A percentile compares a stretch with the other conserved stretches of the same genome.
phyloP scores from a whole-genome alignment of 345 rosid species.

The Durio zibethinus region DNA sequence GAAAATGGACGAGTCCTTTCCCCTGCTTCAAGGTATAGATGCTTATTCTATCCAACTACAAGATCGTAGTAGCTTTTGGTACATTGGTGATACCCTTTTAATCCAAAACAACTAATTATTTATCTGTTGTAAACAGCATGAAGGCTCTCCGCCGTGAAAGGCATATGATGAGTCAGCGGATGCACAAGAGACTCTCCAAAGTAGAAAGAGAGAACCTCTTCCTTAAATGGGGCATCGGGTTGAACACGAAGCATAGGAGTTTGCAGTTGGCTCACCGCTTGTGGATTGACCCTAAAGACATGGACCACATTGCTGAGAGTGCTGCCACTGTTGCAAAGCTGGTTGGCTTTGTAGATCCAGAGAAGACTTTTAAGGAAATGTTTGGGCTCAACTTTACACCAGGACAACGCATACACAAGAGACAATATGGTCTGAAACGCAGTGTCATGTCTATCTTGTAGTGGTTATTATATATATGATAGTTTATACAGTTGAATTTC shows the following conservation, averaged over 20 bases:
- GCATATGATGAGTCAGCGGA: slow-evolving; percentile 52
- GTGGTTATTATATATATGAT: no score
- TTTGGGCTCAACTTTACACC: slow-evolving; percentile 44
- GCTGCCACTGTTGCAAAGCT: slow-evolving; percentile 68
- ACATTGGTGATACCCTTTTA: background rate
- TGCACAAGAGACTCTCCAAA: slow-evolving; percentile 52
- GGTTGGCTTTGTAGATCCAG: slow-evolving; percentile 47
- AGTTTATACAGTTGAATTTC: background rate
- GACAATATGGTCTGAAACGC: slow-evolving; percentile 33
- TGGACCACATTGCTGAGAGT: slow-evolving; percentile 67
- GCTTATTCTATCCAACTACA: background rate
- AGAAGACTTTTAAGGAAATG: slow-evolving; percentile 44
- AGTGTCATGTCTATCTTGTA: slow-evolving; percentile 34
- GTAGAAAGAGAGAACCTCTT: slow-evolving; percentile 66
- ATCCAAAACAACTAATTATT: background rate
- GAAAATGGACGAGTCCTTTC: slow-evolving; percentile 46
- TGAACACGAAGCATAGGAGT: slow-evolving; percentile 62
- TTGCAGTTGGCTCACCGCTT: slow-evolving; percentile 52
- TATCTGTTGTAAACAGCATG: slow-evolving; percentile 34
- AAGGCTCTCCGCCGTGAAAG: slow-evolving; percentile 63
- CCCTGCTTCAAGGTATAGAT: slow-evolving; percentile 52
- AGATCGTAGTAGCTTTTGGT: background rate
- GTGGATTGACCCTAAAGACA: slow-evolving; percentile 60
- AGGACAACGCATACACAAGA: slow-evolving; percentile 25
- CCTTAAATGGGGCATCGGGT: slow-evolving; percentile 62